A percentile compares a stretch with the other conserved stretches of the same genome.
Evolutionary conservation across 371 early-diverging fungal genomes (phyloP).

Genomic region (Fennellomyces sp.): DNA sequence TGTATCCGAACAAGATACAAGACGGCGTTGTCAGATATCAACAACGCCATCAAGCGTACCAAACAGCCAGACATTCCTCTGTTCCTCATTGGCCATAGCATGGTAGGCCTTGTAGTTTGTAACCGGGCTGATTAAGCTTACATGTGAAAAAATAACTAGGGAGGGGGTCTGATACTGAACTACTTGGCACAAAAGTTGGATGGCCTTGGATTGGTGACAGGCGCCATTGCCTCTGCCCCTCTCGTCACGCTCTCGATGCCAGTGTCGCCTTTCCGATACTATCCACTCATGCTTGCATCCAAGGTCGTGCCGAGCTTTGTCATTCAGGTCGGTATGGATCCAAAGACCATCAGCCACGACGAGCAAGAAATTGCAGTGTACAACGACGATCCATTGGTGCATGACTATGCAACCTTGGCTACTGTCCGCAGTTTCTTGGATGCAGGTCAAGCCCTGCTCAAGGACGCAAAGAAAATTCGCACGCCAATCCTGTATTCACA

Average conservation of each 20-base stretch:
- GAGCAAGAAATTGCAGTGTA: conserved; percentile 47
- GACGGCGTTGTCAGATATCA: conserved; percentile 52
- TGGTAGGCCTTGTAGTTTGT: too few species aligned
- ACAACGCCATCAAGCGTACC: conserved; percentile 48
- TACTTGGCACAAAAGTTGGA: conserved; percentile 48
- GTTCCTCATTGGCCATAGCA: conserved; percentile 69
- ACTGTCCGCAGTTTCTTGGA: conserved; percentile 39
- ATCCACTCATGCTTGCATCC: conserved; percentile 32
- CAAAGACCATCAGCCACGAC: conserved; percentile 52
- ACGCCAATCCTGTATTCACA: conserved; percentile 50
- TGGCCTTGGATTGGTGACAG: conserved; percentile 39
- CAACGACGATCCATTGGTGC: conserved; percentile 57
- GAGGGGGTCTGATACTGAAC: conserved; percentile 59
- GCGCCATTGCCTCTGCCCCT: conserved; percentile 53
- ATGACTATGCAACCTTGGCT: conserved; percentile 43
- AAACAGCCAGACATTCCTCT: conserved; percentile 49
- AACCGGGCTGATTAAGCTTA: too few species aligned
- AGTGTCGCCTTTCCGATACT: conserved; percentile 36
- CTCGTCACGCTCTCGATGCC: conserved; percentile 36
- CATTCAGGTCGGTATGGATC: conserved; percentile 40
- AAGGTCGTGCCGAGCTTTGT: conserved; percentile 51
- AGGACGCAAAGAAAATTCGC: conserved; percentile 16
- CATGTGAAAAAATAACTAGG: conserved; percentile 30
- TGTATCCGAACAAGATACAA: conserved; percentile 35
- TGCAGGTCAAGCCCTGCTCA: conserved; percentile 23